Conservation (phyloP, 2,329 filamentous ascomycete species). For the Emmonsiellopsis sp. region DNA sequence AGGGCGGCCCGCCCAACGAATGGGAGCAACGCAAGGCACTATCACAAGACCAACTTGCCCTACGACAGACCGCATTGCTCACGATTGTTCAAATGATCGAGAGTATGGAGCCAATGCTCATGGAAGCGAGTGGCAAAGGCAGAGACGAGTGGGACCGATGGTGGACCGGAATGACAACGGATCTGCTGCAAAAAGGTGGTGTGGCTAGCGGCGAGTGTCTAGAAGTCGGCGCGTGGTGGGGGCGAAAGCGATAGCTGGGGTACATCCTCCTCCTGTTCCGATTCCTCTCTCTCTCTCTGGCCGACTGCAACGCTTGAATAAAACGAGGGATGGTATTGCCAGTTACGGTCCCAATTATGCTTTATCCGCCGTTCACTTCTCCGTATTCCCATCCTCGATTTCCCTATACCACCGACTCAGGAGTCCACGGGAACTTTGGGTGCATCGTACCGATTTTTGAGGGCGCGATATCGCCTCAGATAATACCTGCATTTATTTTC, state of each 20-base stretch:
- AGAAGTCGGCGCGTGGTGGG: constrained; percentile 58
- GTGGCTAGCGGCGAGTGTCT: constrained; percentile 79
- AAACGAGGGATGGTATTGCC: not conserved
- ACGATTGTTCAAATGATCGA: constrained; percentile 78
- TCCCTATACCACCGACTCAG: constrained; percentile 14
- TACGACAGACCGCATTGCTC: constrained; percentile 70
- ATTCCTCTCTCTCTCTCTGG: not conserved
- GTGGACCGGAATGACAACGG: constrained; percentile 78
- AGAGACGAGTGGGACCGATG: constrained; percentile 88
- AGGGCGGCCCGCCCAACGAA: constrained; percentile 26
- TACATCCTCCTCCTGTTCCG: not conserved
- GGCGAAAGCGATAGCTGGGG: constrained; percentile 40
- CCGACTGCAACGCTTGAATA: not conserved
- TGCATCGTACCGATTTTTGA: constrained; percentile 68
- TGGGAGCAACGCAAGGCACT: constrained; percentile 40
- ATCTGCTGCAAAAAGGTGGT: constrained; percentile 69
- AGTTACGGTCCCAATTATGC: not conserved
- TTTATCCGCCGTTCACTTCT: not conserved
- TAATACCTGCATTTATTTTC: constrained; percentile 57
- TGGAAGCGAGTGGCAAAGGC: constrained; percentile 75
- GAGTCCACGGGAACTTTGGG: constrained; percentile 17
- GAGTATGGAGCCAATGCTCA: constrained; percentile 70
- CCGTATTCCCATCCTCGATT: constrained; percentile 1
- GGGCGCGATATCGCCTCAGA: constrained; percentile 77
- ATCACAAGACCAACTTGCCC: constrained; percentile 59